phyloP scores from a whole-genome alignment of 75 land plant genomes.

The Pinus tabuliformis region DNA sequence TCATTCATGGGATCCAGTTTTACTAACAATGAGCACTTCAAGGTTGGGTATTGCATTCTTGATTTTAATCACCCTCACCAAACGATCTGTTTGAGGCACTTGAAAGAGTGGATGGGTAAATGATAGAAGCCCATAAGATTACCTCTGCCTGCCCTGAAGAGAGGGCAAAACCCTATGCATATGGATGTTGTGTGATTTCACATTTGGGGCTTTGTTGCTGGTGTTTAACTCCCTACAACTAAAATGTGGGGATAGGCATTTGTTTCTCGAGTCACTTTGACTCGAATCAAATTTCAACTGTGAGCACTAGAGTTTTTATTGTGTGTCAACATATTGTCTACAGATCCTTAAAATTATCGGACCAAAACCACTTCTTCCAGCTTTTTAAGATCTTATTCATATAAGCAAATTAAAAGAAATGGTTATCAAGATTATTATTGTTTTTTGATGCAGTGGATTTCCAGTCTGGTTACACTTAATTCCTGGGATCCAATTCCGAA shows the following conservation, averaged over 20 bases:
- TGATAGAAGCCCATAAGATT: no score
- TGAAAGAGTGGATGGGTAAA: no score
- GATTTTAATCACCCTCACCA: no score
- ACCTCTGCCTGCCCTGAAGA: no score
- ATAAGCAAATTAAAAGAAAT: neutral
- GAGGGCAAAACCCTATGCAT: no score
- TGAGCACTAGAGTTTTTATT: neutral
- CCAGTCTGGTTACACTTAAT: constrained; percentile 66
- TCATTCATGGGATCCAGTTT: constrained; percentile 60
- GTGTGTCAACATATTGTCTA: neutral
- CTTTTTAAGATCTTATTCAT: neutral
- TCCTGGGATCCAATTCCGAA: constrained; percentile 72
- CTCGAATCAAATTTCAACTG: neutral
- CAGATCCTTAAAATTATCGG: no score
- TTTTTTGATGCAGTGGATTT: constrained; percentile 43
- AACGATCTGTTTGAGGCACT: no score
- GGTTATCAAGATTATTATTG: neutral
- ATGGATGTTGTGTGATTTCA: no score
- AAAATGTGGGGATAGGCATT: neutral
- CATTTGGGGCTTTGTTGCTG: no score
- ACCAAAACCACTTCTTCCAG: no score
- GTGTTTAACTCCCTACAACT: neutral
- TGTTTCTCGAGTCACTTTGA: neutral
- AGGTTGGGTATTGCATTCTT: constrained; percentile 24
- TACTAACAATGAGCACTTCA: constrained; percentile 71